These are phyloP conservation scores for Rhizoctonia solani DNA, from an alignment of 1,284 basidiomycete genomes.

Conservation along the genomic window DNA sequence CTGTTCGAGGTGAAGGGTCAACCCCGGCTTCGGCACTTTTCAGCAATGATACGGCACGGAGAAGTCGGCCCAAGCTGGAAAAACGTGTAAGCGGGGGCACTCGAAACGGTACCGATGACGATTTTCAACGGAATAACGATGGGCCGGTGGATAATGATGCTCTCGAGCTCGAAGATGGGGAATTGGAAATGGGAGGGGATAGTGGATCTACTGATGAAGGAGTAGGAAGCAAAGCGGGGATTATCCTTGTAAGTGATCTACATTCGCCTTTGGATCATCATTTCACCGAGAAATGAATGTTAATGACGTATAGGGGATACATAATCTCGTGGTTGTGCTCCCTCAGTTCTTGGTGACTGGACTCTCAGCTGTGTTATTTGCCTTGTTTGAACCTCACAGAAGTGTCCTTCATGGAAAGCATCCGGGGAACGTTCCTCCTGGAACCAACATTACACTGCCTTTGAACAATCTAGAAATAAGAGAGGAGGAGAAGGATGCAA, in stretches of 20 bases:
- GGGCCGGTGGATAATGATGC: constrained; percentile 3
- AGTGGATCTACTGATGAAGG: constrained; percentile 41
- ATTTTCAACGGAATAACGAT: neutral
- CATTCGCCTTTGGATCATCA: constrained; percentile 23
- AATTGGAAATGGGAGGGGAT: constrained; percentile 27
- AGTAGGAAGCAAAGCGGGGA: constrained; percentile 82
- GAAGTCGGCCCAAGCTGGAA: constrained; percentile 13
- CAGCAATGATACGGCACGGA: constrained; percentile 9
- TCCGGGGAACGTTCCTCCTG: constrained; percentile 37
- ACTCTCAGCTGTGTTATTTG: constrained; percentile 54
- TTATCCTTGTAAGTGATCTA: constrained; percentile 69
- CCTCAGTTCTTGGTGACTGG: constrained; percentile 58
- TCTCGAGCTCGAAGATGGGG: too few species aligned
- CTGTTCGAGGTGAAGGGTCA: constrained; percentile 1
- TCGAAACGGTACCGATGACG: constrained; percentile 26
- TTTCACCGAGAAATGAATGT: constrained; percentile 5
- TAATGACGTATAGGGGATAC: constrained; percentile 67
- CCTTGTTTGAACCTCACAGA: constrained; percentile 62
- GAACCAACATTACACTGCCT: constrained; percentile 28
- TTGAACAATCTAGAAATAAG: constrained; percentile 31
- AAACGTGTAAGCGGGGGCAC: constrained; percentile 29
- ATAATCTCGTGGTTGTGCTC: constrained; percentile 85
- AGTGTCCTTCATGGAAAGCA: constrained; percentile 48
- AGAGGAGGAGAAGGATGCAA: constrained; percentile 39
- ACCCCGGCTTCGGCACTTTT: constrained; percentile 26